phyloP scores from a whole-genome alignment of 805 yeast species.

The Candida pseudoglaebosa region DNA sequence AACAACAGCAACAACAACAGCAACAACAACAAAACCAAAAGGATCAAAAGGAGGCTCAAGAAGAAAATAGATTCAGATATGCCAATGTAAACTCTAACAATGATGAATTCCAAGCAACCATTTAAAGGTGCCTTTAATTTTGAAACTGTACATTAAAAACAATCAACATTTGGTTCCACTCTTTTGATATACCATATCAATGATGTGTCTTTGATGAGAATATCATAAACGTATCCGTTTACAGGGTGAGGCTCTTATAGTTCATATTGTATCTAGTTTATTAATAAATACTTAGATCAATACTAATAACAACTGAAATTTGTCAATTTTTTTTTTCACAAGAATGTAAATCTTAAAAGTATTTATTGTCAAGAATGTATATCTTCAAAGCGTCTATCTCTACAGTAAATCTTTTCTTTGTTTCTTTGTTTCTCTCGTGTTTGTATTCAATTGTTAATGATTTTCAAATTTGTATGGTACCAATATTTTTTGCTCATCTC shows the following conservation, averaged over 20 bases:
- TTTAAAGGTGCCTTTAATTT: conserved; percentile 10
- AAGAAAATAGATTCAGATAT: conserved; percentile 38
- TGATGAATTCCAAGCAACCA: conserved; percentile 40
- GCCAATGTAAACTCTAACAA: conserved; percentile 42
- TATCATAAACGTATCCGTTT: neutral
- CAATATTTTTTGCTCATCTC: conserved; percentile 1
- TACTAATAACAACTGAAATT: too few species aligned
- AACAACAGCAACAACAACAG: conserved; percentile 35
- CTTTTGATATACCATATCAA: neutral
- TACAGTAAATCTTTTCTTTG: too few species aligned
- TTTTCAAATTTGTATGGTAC: too few species aligned
- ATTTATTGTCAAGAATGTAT: neutral
- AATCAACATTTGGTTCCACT: neutral
- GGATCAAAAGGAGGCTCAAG: conserved; percentile 22
- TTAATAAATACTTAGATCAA: too few species aligned
- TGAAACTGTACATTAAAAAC: conserved; percentile 1
- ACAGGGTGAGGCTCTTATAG: neutral
- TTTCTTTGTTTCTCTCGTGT: too few species aligned
- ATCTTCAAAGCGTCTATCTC: too few species aligned
- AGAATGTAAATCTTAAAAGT: neutral
- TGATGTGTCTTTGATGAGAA: neutral
- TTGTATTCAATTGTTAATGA: too few species aligned
- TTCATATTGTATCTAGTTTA: neutral
- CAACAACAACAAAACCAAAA: conserved; percentile 28
- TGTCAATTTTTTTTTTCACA: too few species aligned